A percentile compares a stretch with the other conserved stretches of the same genome.
Evolutionary conservation across 345 rosid genomes (phyloP).

Genomic region (Mercurialis annua): DNA sequence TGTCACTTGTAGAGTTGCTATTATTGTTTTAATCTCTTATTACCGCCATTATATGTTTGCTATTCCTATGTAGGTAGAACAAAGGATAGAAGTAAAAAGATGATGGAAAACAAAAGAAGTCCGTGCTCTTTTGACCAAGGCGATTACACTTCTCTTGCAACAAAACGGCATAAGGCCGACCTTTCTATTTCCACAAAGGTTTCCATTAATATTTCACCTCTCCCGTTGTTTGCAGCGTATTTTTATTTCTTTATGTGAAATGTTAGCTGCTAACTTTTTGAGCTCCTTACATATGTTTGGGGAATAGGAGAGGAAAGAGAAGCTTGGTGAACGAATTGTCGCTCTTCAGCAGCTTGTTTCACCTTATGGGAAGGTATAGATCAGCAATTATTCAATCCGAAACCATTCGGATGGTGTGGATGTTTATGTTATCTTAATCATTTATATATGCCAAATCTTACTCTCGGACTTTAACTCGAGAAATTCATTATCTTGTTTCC

Average conservation of each 20-base stretch:
- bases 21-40: conserved; percentile 13
- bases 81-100: conserved; percentile 39
- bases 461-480: not conserved
- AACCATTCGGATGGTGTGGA: not conserved
- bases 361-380: conserved; percentile 86
- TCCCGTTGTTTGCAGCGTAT: not conserved
- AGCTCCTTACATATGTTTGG: conserved; percentile 19
- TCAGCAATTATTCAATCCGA: not conserved
- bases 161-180: conserved; percentile 76
- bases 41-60: conserved; percentile 15
- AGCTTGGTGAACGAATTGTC: conserved; percentile 76
- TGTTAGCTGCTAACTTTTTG: conserved; percentile 1
- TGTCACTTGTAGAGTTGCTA: conserved; percentile 1
- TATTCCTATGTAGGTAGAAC: conserved; percentile 34
- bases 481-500: not conserved
- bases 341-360: conserved; percentile 95
- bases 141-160: conserved; percentile 44
- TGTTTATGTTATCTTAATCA: not conserved
- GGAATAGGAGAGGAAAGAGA: conserved; percentile 78
- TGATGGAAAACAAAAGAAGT: conserved; percentile 80
- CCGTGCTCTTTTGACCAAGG: conserved; percentile 65
- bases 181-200: conserved; percentile 79
- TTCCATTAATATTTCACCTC: not conserved
- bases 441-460: not conserved
- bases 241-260: not conserved